These are phyloP conservation scores for Porcisia hertigi DNA, from an alignment of 208 protist genomes.

Conservation along the genomic window DNA sequence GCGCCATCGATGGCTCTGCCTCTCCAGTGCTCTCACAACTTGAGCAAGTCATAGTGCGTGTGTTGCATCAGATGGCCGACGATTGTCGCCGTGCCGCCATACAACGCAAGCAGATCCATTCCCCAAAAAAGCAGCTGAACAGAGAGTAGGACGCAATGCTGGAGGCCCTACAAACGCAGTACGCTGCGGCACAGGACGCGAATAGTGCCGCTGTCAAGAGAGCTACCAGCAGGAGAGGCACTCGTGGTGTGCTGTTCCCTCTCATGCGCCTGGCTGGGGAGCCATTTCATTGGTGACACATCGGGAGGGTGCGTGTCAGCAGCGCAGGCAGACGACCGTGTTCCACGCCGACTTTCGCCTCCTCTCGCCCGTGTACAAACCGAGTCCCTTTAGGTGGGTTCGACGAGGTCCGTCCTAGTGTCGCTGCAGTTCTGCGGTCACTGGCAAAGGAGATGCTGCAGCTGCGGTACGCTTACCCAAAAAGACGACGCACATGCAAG, in stretches of 20 bases:
- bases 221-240: slow-evolving; percentile 42
- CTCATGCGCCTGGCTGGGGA: not conserved
- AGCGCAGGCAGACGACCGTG: slow-evolving; percentile 14
- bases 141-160: slow-evolving; percentile 56
- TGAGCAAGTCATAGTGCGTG: slow-evolving; percentile 48
- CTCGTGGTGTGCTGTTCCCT: not conserved
- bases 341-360: slow-evolving; percentile 14
- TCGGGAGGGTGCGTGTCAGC: slow-evolving; percentile 7
- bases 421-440: slow-evolving; percentile 40
- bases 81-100: slow-evolving; percentile 39
- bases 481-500: not conserved
- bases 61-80: slow-evolving; percentile 38
- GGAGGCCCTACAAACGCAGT: slow-evolving; percentile 32
- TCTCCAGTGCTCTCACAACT: slow-evolving; percentile 37
- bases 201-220: slow-evolving; percentile 20
- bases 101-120: slow-evolving; percentile 34
- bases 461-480: slow-evolving; percentile 3
- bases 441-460: slow-evolving; percentile 50
- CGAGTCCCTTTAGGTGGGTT: slow-evolving; percentile 12
- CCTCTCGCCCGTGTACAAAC: not conserved
- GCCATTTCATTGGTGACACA: not conserved
- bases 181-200: slow-evolving; percentile 36
- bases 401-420: slow-evolving; percentile 25
- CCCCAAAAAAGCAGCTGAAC: slow-evolving; percentile 33
- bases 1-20: slow-evolving; percentile 24